Percentiles rank a stretch among this genome's conserved stretches.
These are phyloP conservation scores for Fusarium tjaetaba DNA, from an alignment of 2,329 filamentous ascomycete species.

Conservation along the genomic window DNA sequence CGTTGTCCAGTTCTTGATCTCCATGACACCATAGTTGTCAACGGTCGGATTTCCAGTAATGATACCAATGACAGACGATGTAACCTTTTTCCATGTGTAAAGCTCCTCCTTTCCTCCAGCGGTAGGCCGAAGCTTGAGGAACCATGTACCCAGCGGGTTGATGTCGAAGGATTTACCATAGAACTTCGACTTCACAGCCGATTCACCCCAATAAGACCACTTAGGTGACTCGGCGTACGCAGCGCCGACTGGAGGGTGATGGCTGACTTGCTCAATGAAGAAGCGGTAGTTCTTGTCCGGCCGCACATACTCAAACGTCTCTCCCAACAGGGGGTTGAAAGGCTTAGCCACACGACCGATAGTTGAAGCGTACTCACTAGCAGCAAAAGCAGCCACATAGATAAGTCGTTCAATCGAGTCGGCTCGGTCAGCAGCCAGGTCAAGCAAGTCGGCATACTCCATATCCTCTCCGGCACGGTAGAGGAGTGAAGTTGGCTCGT, in stretches of 20 bases:
- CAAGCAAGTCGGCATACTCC: constrained; percentile 94
- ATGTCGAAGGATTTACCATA: constrained; percentile 98
- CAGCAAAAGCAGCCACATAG: constrained; percentile 94
- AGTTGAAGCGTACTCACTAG: constrained; percentile 95
- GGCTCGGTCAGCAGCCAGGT: constrained; percentile 83
- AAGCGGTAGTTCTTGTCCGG: constrained; percentile 98
- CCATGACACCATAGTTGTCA: constrained; percentile 98
- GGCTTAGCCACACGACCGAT: constrained; percentile 97
- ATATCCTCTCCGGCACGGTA: constrained; percentile 97
- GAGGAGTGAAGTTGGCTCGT: constrained; percentile 94
- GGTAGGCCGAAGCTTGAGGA: constrained; percentile 82
- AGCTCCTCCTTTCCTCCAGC: constrained; percentile 82
- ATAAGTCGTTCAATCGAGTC: constrained; percentile 93
- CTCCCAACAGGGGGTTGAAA: constrained; percentile 94
- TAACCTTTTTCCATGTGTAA: constrained; percentile 99
- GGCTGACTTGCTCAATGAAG: constrained; percentile 98
- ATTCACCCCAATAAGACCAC: constrained; percentile 98
- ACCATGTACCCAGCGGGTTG: constrained; percentile 97
- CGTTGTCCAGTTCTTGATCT: constrained; percentile 96
- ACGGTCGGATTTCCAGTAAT: constrained; percentile 96
- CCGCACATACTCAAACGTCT: constrained; percentile 95
- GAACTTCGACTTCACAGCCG: constrained; percentile 94
- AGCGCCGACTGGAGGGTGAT: constrained; percentile 94
- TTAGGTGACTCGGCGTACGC: constrained; percentile 91
- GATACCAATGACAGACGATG: constrained; percentile 96